Evolutionary conservation across 768 basidiomycete species (phyloP).

Genomic region (Mycena rebaudengoi): DNA sequence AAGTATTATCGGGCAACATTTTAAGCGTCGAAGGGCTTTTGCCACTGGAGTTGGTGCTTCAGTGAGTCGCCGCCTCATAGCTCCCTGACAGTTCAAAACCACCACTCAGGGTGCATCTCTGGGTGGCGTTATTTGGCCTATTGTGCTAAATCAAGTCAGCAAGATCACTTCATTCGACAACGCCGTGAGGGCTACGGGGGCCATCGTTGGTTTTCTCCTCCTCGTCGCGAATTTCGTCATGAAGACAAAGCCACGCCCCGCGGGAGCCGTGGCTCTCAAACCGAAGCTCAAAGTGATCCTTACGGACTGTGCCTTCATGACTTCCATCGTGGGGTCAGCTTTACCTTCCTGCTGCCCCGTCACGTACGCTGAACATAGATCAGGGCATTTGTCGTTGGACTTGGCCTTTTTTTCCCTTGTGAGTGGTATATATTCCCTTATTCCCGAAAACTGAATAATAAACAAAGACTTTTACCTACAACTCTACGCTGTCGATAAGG

Average conservation of each 20-base stretch:
- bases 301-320: conserved; percentile 22
- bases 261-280: neutral
- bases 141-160: conserved; percentile 18
- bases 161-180: conserved; percentile 13
- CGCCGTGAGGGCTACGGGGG: conserved; percentile 13
- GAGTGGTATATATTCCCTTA: neutral
- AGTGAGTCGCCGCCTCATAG: neutral
- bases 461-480: conserved; percentile 16
- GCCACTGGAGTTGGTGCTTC: conserved; percentile 20
- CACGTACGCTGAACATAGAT: conserved; percentile 9
- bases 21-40: conserved; percentile 15
- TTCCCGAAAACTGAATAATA: neutral
- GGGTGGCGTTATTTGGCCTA: conserved; percentile 22
- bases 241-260: conserved; percentile 10
- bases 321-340: conserved; percentile 18
- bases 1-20: conserved; percentile 20
- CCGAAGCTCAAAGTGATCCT: conserved; percentile 23
- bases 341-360: neutral
- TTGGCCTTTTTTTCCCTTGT: conserved; percentile 23
- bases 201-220: conserved; percentile 6
- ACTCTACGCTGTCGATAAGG: conserved; percentile 15
- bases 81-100: neutral
- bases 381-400: conserved; percentile 18
- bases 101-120: conserved; percentile 13
- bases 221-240: conserved; percentile 13